A percentile compares a stretch with the other conserved stretches of the same genome.
phyloP scores from a whole-genome alignment of 1,139 yeast genomes.

The Hansenula sp. region DNA sequence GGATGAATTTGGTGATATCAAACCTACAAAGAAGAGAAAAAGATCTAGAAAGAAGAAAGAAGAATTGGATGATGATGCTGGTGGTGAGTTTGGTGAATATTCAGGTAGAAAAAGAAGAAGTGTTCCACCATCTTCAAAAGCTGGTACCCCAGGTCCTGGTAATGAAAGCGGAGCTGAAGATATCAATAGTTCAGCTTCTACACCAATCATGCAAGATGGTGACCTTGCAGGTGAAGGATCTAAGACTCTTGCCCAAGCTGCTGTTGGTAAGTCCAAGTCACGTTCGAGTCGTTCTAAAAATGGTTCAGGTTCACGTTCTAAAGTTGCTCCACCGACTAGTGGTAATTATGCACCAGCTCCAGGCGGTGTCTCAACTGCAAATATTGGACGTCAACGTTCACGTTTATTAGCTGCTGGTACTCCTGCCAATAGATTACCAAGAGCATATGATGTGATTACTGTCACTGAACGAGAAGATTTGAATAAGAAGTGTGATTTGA shows the following conservation, averaged over 20 bases:
- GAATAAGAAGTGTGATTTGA: slow-evolving; percentile 37
- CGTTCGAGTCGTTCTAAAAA: slow-evolving; percentile 5
- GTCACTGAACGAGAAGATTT: slow-evolving; percentile 41
- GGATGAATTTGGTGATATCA: slow-evolving; percentile 9
- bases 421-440: slow-evolving; percentile 35
- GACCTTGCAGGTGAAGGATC: slow-evolving; percentile 5
- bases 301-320: slow-evolving; percentile 9
- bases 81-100: neutral
- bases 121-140: slow-evolving; percentile 12
- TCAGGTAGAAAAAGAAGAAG: slow-evolving; percentile 22
- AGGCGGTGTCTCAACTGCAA: slow-evolving; percentile 7
- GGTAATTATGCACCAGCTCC: slow-evolving; percentile 9
- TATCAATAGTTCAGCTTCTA: slow-evolving; percentile 5
- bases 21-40: slow-evolving; percentile 14
- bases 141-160: slow-evolving; percentile 10
- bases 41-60: slow-evolving; percentile 11
- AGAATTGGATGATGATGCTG: slow-evolving; percentile 9
- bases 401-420: slow-evolving; percentile 18
- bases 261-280: slow-evolving; percentile 4
- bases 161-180: slow-evolving; percentile 14
- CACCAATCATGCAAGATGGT: slow-evolving; percentile 8
- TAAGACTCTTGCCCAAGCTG: slow-evolving; percentile 14
- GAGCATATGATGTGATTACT: slow-evolving; percentile 33
- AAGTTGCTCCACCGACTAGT: neutral
- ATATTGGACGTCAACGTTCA: neutral